Percentiles rank a stretch among this genome's conserved stretches.
Evolutionary conservation across 352 stramenopile species (phyloP).

Genomic region (Phytophthora quininea): DNA sequence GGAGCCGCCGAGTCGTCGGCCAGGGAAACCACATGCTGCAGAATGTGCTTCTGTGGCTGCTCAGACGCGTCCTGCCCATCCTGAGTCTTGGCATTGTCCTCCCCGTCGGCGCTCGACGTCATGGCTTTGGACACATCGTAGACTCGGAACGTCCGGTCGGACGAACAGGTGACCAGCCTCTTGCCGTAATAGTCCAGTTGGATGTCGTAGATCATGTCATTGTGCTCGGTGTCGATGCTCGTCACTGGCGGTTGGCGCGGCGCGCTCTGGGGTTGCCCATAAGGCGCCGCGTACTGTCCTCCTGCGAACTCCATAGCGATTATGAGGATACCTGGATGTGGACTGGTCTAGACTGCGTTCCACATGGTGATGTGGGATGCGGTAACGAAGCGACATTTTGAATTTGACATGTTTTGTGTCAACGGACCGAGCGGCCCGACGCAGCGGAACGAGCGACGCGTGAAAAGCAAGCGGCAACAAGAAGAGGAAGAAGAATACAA

Average conservation of each 20-base stretch:
- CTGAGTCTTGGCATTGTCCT: constrained; percentile 3
- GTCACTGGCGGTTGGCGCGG: constrained; percentile 40
- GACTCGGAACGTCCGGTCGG: constrained; percentile 83
- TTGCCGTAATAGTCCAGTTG: constrained; percentile 91
- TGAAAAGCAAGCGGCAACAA: constrained; percentile 40
- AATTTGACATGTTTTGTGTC: constrained; percentile 67
- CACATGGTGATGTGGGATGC: not conserved
- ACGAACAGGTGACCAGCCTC: constrained; percentile 80
- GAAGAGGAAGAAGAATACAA: constrained; percentile 31
- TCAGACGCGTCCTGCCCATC: constrained; percentile 7
- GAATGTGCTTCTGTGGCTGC: constrained; percentile 30
- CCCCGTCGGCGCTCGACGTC: constrained; percentile 13
- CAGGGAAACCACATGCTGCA: constrained; percentile 72
- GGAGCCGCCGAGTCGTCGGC: constrained; percentile 69
- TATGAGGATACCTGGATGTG: constrained; percentile 12
- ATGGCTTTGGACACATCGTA: constrained; percentile 80
- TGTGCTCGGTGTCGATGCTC: constrained; percentile 88
- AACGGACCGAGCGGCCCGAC: constrained; percentile 79
- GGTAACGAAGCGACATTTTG: not conserved
- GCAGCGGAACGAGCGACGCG: constrained; percentile 53
- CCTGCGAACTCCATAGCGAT: constrained; percentile 25
- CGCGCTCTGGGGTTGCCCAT: constrained; percentile 10
- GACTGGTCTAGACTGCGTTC: not conserved
- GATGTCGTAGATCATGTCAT: constrained; percentile 91
- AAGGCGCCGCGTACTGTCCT: constrained; percentile 17